Evolutionary conservation across 495 filamentous ascomycete species (phyloP).

Genomic region (Penicillium parvum): DNA sequence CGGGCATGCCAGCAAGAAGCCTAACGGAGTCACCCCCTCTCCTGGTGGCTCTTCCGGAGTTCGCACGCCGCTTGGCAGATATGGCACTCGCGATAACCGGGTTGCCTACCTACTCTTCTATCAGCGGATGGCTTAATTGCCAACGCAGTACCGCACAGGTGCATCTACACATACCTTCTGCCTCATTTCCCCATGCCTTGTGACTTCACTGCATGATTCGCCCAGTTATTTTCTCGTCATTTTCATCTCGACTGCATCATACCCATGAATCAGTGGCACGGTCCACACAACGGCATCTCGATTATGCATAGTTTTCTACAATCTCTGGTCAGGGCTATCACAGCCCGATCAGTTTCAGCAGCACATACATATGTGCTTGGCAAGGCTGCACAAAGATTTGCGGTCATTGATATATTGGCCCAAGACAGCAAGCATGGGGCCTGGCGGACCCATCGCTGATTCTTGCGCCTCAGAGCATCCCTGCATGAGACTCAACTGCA

Average conservation of each 20-base stretch:
- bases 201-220: neutral
- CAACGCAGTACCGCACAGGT: too few species aligned
- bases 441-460: constrained; percentile 4
- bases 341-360: too few species aligned
- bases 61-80: constrained; percentile 57
- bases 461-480: too few species aligned
- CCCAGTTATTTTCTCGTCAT: neutral
- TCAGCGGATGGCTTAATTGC: constrained; percentile 63
- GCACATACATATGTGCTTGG: neutral
- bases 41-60: constrained; percentile 49
- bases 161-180: too few species aligned
- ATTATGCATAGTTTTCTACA: neutral
- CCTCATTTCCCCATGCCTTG: neutral
- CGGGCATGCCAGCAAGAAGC: constrained; percentile 53
- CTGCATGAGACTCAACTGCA: too few species aligned
- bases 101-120: constrained; percentile 97
- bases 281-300: too few species aligned
- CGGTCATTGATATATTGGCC: neutral
- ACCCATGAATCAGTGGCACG: constrained; percentile 7
- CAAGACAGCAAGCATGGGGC: neutral
- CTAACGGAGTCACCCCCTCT: constrained; percentile 58
- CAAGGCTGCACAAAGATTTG: constrained; percentile 8
- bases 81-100: constrained; percentile 83
- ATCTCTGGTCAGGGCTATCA: neutral
- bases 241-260: constrained; percentile 10